Evolutionary conservation across 2,329 filamentous ascomycete genomes (phyloP), one percentile per base, ranked within the genome.

Genomic region (Zymoseptoria brevis): DNA sequence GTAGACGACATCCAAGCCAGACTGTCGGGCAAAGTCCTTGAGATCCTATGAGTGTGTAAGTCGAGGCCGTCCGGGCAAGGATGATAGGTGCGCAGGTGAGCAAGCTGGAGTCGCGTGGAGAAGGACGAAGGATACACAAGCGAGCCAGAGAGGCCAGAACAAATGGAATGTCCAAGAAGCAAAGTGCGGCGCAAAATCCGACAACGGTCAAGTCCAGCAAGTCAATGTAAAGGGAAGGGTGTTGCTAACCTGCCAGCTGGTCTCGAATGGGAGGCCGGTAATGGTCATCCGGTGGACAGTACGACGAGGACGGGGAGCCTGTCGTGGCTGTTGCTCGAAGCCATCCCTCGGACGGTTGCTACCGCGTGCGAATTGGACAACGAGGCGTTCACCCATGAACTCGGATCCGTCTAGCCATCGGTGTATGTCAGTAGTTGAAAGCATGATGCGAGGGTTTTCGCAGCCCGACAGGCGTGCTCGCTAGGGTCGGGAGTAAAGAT

Each of bases 241-340:
- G 66, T 75, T 80, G 89, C 94, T 94, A 88, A 99, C 94, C 94
- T 99, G 94, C 94, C 94, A 99, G 86, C 92, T 96, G 83, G 94
- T 99, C 83, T 97, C 93, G 80, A 85, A 87, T 75, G 93, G 92
- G 77, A 99, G 90, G 81, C 92, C 93, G 81, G 89, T 89, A 73
- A 99, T 95, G 77, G 93, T 88, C 94, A 99, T 97, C 76, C 94
- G 89, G 77, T 92, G 91, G 68, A 91, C 87, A 68, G 94, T 99
- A 76, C 94, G 91, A 73, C 94, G 88, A 66, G 94, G 94, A 73
- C 94, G 89, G 66, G 87, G 87, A 71, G 83, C 81, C 67, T 82
- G 82, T 68, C 86, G 85, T 72, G 88, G 86, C 69, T 82, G 77
- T 60, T 82, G 80, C 63, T 80, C 80, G 70, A 81, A 80, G 75